Evolutionary conservation across 2,329 filamentous ascomycete genomes (phyloP).

Genomic region (Aspergillus novofumigatus): DNA sequence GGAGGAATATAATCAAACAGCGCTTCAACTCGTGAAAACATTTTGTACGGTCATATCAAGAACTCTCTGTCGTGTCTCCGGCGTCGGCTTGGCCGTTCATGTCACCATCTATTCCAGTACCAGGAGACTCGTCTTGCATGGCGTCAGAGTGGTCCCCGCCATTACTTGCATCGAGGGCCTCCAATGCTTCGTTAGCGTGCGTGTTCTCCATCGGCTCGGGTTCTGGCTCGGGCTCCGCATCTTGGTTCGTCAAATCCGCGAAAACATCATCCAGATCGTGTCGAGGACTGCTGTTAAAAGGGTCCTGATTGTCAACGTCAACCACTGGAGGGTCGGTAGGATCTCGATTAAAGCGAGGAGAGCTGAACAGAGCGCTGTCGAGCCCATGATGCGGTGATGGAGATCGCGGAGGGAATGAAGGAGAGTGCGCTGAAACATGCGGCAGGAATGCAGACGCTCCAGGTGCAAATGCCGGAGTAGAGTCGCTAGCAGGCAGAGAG

Average conservation of each 20-base stretch:
- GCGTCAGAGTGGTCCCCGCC: conserved; percentile 30
- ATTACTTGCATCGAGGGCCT: conserved; percentile 39
- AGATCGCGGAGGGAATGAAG: conserved; percentile 38
- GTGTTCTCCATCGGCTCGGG: conserved; percentile 39
- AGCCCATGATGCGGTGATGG: conserved; percentile 34
- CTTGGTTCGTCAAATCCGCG: conserved; percentile 45
- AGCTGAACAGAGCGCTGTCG: conserved; percentile 41
- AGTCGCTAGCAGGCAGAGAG: conserved; percentile 33
- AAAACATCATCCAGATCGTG: conserved; percentile 43
- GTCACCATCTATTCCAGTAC: conserved; percentile 18
- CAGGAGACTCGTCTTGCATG: conserved; percentile 20
- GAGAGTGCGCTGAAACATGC: conserved; percentile 31
- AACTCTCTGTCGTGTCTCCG: conserved; percentile 17
- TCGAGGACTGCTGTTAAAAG: conserved; percentile 38
- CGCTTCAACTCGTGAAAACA: neutral
- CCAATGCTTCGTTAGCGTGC: conserved; percentile 46
- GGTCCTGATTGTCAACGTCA: conserved; percentile 28
- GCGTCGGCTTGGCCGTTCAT: conserved; percentile 18
- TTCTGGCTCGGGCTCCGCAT: conserved; percentile 30
- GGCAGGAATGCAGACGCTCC: conserved; percentile 36
- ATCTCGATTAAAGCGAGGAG: conserved; percentile 35
- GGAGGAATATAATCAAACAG: neutral
- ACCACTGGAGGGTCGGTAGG: conserved; percentile 29
- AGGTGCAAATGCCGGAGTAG: conserved; percentile 34
- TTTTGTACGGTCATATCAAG: neutral